These are phyloP conservation scores for Inga leiocalycina DNA, from an alignment of 306 rosid genomes.

Conservation along the genomic window DNA sequence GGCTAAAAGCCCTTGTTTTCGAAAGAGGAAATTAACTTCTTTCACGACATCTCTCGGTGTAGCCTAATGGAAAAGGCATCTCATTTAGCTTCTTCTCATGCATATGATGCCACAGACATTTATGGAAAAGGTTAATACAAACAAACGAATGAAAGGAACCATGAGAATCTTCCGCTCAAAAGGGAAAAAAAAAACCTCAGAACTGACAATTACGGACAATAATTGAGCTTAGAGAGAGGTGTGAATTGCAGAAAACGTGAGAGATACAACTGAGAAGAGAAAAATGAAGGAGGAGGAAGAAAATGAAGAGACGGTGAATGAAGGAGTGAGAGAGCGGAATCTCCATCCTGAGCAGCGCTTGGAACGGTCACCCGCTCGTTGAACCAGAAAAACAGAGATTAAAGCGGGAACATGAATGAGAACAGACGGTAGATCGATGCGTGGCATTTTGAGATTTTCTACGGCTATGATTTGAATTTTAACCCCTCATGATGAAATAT, in stretches of 20 bases:
- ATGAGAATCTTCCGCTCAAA: background rate
- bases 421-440: no score
- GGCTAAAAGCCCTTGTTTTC: background rate
- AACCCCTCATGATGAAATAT: no score
- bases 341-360: background rate
- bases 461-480: no score
- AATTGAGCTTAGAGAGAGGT: background rate
- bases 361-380: background rate
- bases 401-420: background rate
- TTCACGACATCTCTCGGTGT: background rate
- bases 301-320: background rate
- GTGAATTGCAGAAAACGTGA: background rate
- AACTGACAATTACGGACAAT: background rate
- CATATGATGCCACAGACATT: background rate
- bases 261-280: background rate
- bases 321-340: background rate
- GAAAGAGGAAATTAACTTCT: background rate
- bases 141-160: background rate
- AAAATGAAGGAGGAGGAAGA: background rate
- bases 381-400: background rate
- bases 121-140: background rate
- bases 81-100: background rate
- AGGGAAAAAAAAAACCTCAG: background rate
- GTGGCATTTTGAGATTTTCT: no score
- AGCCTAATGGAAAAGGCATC: background rate